A percentile compares a stretch with the other conserved stretches of the same genome.
Conservation (phyloP, 2,329 filamentous ascomycete genomes). For the Coccinonectria pachysandricola region DNA sequence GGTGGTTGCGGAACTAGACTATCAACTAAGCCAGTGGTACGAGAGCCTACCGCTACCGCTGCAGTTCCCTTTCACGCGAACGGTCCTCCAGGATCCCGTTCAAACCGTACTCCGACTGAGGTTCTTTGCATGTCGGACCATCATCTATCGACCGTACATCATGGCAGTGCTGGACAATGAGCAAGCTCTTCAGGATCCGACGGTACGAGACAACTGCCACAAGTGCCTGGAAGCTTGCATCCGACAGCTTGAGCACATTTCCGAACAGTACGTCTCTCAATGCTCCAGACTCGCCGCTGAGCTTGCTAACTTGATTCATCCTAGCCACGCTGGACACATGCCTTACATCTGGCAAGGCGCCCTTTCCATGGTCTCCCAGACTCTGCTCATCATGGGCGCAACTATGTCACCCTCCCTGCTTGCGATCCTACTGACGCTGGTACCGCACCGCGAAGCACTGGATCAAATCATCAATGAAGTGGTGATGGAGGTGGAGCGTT, state of each 20-base stretch:
- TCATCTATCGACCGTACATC: constrained; percentile 78
- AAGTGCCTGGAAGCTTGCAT: constrained; percentile 75
- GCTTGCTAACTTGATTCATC: too few relatives aligned
- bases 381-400: constrained; percentile 72
- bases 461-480: constrained; percentile 72
- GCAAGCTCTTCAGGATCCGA: constrained; percentile 57
- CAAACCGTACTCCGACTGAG: constrained; percentile 70
- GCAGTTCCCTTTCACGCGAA: constrained; percentile 64
- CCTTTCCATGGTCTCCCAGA: constrained; percentile 73
- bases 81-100: constrained; percentile 59
- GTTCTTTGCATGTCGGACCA: constrained; percentile 78
- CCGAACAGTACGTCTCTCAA: constrained; percentile 55
- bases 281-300: too few relatives aligned
- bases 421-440: constrained; percentile 48
- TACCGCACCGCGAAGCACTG: constrained; percentile 49
- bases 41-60: constrained; percentile 64
- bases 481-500: constrained; percentile 63
- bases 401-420: constrained; percentile 68
- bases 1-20: constrained; percentile 70
- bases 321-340: constrained; percentile 68
- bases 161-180: constrained; percentile 71
- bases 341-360: constrained; percentile 81
- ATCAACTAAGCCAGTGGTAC: constrained; percentile 77
- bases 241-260: constrained; percentile 68
- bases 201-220: constrained; percentile 67